Percentiles rank a stretch among this genome's conserved stretches.
Evolutionary conservation across 2,329 filamentous ascomycete genomes (phyloP).

Genomic region (Colletotrichum brevisporum): DNA sequence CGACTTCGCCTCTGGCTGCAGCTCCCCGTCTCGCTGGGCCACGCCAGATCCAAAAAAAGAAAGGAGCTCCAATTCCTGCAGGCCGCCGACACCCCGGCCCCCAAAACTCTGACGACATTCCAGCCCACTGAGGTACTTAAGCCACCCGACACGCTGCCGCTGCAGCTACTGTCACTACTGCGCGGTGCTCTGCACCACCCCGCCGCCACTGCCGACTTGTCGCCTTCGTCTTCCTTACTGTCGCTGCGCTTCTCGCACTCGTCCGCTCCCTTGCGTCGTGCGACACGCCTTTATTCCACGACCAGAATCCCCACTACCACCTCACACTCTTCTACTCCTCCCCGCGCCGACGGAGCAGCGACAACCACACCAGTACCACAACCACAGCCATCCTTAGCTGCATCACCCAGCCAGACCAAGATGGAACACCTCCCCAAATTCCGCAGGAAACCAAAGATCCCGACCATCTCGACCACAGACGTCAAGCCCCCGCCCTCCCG

Average conservation of each 20-base stretch:
- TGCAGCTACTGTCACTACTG: too few relatives aligned
- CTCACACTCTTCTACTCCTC: background rate
- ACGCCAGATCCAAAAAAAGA: slow-evolving; percentile 31
- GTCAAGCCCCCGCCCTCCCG: slow-evolving; percentile 45
- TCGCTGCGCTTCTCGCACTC: background rate
- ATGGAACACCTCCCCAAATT: slow-evolving; percentile 61
- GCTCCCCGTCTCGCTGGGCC: slow-evolving; percentile 28
- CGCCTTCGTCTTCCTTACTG: background rate
- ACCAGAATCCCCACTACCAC: background rate
- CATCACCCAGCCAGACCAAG: slow-evolving; percentile 23
- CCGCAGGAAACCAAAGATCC: slow-evolving; percentile 60
- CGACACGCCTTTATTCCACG: background rate
- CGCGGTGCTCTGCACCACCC: slow-evolving; percentile 2
- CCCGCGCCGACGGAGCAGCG: background rate
- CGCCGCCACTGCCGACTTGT: background rate
- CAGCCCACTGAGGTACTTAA: slow-evolving; percentile 21
- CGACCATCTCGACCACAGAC: slow-evolving; percentile 56
- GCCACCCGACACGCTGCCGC: slow-evolving; percentile 19
- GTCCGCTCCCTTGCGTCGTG: slow-evolving; percentile 1
- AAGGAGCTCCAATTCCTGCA: slow-evolving; percentile 27
- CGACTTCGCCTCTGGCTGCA: slow-evolving; percentile 20
- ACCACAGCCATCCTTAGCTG: slow-evolving; percentile 7
- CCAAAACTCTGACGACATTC: slow-evolving; percentile 37
- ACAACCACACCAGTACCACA: background rate
- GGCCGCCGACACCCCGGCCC: slow-evolving; percentile 14